These are phyloP conservation scores for Magnusiomyces sp. DNA, from an alignment of 1,139 yeast genomes.

Conservation along the genomic window DNA sequence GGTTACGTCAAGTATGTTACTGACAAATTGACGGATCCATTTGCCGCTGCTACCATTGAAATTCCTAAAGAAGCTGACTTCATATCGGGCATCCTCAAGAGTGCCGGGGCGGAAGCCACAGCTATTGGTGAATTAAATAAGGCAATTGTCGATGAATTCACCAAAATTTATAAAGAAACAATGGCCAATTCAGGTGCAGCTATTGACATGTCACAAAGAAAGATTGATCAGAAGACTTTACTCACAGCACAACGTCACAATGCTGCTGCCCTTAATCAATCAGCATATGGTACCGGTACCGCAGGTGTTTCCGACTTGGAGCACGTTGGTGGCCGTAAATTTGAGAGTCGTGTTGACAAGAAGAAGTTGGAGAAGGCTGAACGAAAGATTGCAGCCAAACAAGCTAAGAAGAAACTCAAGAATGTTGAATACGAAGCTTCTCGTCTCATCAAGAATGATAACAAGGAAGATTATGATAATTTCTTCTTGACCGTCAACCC, in stretches of 20 bases:
- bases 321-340: conserved; percentile 73
- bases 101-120: conserved; percentile 71
- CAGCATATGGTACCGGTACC: conserved; percentile 20
- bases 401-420: conserved; percentile 70
- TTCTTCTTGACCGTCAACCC: conserved; percentile 95
- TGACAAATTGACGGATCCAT: conserved; percentile 64
- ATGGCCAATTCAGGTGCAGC: conserved; percentile 39
- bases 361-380: conserved; percentile 96
- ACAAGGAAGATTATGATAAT: conserved; percentile 75
- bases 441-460: conserved; percentile 58
- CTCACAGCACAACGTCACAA: conserved; percentile 30
- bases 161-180: conserved; percentile 54
- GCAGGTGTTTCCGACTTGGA: conserved; percentile 66
- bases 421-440: conserved; percentile 78
- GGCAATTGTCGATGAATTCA: conserved; percentile 42
- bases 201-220: conserved; percentile 76
- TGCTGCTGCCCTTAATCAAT: conserved; percentile 14
- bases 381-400: conserved; percentile 91
- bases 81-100: conserved; percentile 50
- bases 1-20: conserved; percentile 82
- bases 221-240: conserved; percentile 38
- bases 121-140: conserved; percentile 44
- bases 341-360: conserved; percentile 90
- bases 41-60: conserved; percentile 56
- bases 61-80: conserved; percentile 59